phyloP scores from a whole-genome alignment of 2,329 filamentous ascomycete species.

The Aspergillus piperis region DNA sequence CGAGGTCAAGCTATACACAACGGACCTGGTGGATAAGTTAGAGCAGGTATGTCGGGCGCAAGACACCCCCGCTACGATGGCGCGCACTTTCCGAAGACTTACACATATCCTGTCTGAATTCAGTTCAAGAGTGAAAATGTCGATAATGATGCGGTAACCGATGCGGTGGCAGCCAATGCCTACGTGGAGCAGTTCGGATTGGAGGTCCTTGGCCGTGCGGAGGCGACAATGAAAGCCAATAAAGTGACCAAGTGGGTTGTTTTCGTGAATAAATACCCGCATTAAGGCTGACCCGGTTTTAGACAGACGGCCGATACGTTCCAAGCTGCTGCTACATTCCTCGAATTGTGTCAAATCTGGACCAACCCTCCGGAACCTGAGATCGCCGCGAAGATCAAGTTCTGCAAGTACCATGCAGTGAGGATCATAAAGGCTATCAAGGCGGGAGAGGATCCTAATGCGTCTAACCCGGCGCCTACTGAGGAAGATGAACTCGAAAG shows the following conservation, averaged over 20 bases:
- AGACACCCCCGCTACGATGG: background rate
- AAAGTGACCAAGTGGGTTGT: conserved; percentile 70
- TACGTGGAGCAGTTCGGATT: conserved; percentile 94
- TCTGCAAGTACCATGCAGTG: conserved; percentile 91
- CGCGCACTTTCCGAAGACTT: conserved; percentile 7
- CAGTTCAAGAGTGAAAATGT: conserved; percentile 72
- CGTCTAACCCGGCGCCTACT: conserved; percentile 74
- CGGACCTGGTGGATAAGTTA: conserved; percentile 83
- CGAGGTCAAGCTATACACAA: conserved; percentile 79
- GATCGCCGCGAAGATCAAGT: conserved; percentile 84
- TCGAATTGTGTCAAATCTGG: conserved; percentile 87
- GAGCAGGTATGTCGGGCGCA: conserved; percentile 61
- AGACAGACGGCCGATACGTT: conserved; percentile 94
- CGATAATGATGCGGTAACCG: conserved; percentile 77
- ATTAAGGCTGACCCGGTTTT: conserved; percentile 8
- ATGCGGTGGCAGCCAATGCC: conserved; percentile 83
- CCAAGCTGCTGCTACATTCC: conserved; percentile 86
- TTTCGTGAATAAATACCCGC: conserved; percentile 9
- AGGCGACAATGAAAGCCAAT: conserved; percentile 77
- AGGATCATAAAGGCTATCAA: conserved; percentile 89
- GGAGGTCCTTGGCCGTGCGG: conserved; percentile 81
- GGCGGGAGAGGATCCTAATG: conserved; percentile 88
- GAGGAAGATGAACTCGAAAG: conserved; percentile 49
- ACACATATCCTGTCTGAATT: conserved; percentile 14
- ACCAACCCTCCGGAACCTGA: conserved; percentile 68